Percentiles rank a stretch among this genome's conserved stretches.
These are phyloP conservation scores for Amanita fuliginea DNA, from an alignment of 768 basidiomycete genomes.

Conservation along the genomic window DNA sequence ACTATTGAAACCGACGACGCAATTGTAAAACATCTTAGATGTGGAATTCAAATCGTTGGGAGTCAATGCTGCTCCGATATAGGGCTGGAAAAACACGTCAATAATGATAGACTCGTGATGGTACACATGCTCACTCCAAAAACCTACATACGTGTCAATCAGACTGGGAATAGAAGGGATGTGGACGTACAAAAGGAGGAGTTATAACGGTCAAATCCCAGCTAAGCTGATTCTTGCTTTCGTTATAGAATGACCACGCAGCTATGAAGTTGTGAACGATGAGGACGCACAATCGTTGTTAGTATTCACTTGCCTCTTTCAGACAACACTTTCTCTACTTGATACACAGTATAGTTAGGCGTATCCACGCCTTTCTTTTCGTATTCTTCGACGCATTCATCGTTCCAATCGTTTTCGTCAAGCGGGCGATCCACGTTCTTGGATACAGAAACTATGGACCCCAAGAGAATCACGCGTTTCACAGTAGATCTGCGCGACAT, in stretches of 20 bases:
- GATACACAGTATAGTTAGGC: constrained; percentile 30
- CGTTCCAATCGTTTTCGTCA: constrained; percentile 51
- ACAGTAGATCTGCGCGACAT: constrained; percentile 19
- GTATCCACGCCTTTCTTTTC: constrained; percentile 38
- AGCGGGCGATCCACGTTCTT: constrained; percentile 20
- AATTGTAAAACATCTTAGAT: constrained; percentile 17
- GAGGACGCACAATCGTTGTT: no score
- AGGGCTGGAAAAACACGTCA: constrained; percentile 13
- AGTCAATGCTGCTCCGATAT: constrained; percentile 27
- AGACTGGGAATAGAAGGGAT: neutral
- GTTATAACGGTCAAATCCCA: constrained; percentile 46
- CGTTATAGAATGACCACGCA: constrained; percentile 30
- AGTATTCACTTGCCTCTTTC: constrained; percentile 34
- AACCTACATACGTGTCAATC: constrained; percentile 13
- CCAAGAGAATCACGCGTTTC: constrained; percentile 61
- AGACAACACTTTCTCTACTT: constrained; percentile 57
- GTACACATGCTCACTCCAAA: constrained; percentile 11
- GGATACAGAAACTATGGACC: constrained; percentile 24
- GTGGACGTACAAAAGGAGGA: constrained; percentile 35
- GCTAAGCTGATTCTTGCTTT: constrained; percentile 10
- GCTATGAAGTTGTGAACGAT: constrained; percentile 16
- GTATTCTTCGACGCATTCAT: constrained; percentile 30
- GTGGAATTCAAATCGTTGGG: constrained; percentile 29
- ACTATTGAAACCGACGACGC: constrained; percentile 10
- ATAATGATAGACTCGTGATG: no score